A percentile compares a stretch with the other conserved stretches of the same genome.
These are phyloP conservation scores for Yarrowia osloensis DNA, from an alignment of 805 yeast species.

Conservation along the genomic window DNA sequence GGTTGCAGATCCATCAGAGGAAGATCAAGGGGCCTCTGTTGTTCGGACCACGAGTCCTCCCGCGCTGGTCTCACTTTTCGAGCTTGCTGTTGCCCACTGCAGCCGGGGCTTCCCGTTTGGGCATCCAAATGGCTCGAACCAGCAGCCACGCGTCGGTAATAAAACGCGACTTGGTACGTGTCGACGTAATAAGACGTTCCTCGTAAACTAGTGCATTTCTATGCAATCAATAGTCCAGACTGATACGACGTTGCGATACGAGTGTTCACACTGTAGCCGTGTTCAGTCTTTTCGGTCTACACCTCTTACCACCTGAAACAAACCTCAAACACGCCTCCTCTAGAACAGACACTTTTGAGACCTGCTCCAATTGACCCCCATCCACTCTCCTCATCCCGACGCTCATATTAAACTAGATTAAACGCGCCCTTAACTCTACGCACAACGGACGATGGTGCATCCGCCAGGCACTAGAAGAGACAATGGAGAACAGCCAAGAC, in stretches of 20 bases:
- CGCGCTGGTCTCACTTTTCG: neutral
- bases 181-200: too few species aligned
- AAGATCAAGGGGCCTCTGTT: neutral
- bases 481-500: neutral
- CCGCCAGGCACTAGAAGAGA: neutral
- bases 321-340: neutral
- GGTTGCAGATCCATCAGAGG: neutral
- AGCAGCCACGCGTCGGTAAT: neutral
- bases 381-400: neutral
- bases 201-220: too few species aligned
- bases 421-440: neutral
- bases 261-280: too few species aligned
- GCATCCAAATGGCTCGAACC: slow-evolving; percentile 20
- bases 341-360: too few species aligned
- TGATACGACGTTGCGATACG: too few species aligned
- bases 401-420: neutral
- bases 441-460: neutral
- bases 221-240: too few species aligned
- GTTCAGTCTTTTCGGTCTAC: too few species aligned
- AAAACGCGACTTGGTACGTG: neutral
- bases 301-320: slow-evolving; percentile 5
- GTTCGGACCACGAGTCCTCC: too few species aligned
- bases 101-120: neutral
- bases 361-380: too few species aligned
- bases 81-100: neutral